phyloP scores from a whole-genome alignment of 2,329 filamentous ascomycete genomes.

The Ramularia endophylla region DNA sequence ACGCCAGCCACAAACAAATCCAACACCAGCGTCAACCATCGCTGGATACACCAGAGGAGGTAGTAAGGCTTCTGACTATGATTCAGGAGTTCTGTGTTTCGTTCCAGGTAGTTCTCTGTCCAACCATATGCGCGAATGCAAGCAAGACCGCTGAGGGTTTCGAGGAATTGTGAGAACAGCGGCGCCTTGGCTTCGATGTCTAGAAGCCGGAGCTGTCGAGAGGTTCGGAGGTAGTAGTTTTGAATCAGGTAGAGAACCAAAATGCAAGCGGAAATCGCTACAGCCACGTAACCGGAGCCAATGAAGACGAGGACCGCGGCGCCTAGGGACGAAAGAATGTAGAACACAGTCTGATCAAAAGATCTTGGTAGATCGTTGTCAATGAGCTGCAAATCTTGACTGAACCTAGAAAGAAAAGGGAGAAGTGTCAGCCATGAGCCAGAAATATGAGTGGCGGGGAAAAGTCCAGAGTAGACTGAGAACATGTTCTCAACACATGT shows the following conservation, averaged over 20 bases:
- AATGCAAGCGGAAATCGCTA: conserved; percentile 32
- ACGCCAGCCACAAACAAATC: conserved; percentile 24
- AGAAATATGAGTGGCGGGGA: too few species aligned
- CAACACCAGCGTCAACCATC: conserved; percentile 40
- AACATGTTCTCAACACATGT: too few species aligned
- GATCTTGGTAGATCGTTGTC: conserved; percentile 35
- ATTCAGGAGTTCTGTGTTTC: conserved; percentile 36
- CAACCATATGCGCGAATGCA: conserved; percentile 50
- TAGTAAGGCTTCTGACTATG: conserved; percentile 41
- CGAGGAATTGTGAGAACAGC: conserved; percentile 48
- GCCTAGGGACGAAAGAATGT: not conserved
- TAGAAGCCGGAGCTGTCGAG: conserved; percentile 45
- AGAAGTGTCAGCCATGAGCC: too few species aligned
- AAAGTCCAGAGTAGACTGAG: not conserved
- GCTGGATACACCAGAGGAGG: conserved; percentile 39
- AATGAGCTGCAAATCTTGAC: conserved; percentile 43
- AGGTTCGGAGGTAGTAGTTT: conserved; percentile 43
- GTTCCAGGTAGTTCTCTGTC: conserved; percentile 34
- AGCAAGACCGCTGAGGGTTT: conserved; percentile 43
- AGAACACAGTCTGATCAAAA: not conserved
- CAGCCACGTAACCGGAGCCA: conserved; percentile 34
- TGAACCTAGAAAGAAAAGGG: too few species aligned
- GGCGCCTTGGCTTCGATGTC: conserved; percentile 49
- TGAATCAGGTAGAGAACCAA: conserved; percentile 37
- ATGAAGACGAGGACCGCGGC: conserved; percentile 15